Conservation (phyloP, 2,329 filamentous ascomycete genomes). For the Ceratocystis cubensis region DNA sequence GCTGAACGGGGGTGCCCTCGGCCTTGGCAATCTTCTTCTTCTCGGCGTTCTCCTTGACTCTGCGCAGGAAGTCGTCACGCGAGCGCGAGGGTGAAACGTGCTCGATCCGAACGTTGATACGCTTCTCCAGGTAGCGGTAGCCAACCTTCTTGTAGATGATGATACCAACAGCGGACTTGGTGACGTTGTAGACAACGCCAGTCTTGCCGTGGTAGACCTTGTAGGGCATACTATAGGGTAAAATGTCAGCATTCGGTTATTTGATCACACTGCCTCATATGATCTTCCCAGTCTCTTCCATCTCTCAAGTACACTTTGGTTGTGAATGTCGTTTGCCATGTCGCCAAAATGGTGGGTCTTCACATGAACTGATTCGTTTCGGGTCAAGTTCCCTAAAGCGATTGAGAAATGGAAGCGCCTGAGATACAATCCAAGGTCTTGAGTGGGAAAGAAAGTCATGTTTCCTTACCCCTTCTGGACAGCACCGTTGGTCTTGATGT, state of each 20-base stretch:
- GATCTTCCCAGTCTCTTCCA: neutral
- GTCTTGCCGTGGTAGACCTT: constrained; percentile 99
- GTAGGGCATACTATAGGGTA: constrained; percentile 69
- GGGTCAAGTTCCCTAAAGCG: constrained; percentile 10
- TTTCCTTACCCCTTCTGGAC: constrained; percentile 82
- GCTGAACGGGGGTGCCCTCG: constrained; percentile 71
- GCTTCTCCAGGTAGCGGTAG: constrained; percentile 99
- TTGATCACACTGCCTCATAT: neutral
- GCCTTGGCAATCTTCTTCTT: constrained; percentile 88
- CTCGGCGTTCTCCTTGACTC: constrained; percentile 91
- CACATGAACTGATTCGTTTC: neutral
- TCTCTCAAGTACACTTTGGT: neutral
- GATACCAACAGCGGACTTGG: constrained; percentile 92
- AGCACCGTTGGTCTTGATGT: constrained; percentile 97
- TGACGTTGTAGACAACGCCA: constrained; percentile 96
- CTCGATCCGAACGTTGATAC: constrained; percentile 97
- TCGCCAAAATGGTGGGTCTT: neutral
- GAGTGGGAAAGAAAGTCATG: neutral
- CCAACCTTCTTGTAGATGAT: constrained; percentile 99
- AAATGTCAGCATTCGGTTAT: neutral
- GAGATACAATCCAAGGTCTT: neutral
- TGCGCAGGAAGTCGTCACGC: constrained; percentile 88
- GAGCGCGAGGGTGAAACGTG: constrained; percentile 91
- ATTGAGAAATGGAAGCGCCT: constrained; percentile 7
- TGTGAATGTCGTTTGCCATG: neutral